Base-by-base conservation (phyloP, 2,329 filamentous ascomycete genomes). In the Piedraia hortae region DNA sequence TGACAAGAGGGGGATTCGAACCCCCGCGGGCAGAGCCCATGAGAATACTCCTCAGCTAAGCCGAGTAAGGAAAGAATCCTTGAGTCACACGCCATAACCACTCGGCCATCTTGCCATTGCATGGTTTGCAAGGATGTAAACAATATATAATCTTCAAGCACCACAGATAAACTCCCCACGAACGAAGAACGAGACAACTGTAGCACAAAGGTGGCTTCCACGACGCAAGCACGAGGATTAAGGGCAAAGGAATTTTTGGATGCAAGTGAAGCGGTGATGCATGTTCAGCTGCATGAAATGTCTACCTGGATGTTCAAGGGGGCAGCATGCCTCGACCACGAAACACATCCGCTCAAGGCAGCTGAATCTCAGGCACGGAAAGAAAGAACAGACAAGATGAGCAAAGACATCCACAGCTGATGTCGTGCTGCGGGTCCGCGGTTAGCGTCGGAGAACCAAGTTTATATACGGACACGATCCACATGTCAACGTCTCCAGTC, bases 1-100 rank as follows among this genome's bases (percentile, higher is more conserved):
- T 33, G 31, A 27, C 15, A 20, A 29, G 26, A 23, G 21, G 19
- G 34, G 34, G 34, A 37, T 36, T 38, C 36, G 35, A 38, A 39
- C 36, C 36, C 36, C 20, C 24, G 36, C 36, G 29, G 35, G 35
- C 27, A 35, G 30, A 38, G 28, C 35, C 36, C 30, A 41, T 35
- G 37, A 41, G 37, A 41, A 41, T 30, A 21, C 35, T 25, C 13
- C 23, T 24, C 26, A 23, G 28, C 22, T 35, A 14, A 8, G 24
- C 27, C 24, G 24, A 31, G 25, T 14, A 35, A 38, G 32, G 16
- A 12, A 6, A 20, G 21, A n/a, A n/a, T 19, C 21, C 36, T 40
- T 39, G 37, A 40, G 37, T 40, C 37, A 39, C 35, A 34, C 35
- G 26, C 36, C 37, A 40, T 41, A 41, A 39, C 36, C 34, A 40